Conservation (phyloP, 495 filamentous ascomycete species). For the Pyrenula aspistea region DNA sequence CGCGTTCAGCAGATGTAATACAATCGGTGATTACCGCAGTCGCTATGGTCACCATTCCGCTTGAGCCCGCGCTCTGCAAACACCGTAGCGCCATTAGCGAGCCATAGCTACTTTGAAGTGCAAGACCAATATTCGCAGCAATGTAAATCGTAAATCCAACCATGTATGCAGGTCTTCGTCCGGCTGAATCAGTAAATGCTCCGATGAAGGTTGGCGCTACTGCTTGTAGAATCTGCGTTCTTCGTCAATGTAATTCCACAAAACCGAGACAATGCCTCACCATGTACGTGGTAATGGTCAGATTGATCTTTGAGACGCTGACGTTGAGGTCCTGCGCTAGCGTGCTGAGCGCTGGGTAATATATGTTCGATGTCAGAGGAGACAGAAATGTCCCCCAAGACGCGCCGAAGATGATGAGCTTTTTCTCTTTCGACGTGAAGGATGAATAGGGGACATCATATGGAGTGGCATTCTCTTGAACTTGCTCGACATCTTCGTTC, state of each 20-base stretch:
- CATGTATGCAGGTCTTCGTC: constrained; percentile 33
- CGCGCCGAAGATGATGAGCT: constrained; percentile 18
- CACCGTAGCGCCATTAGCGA: constrained; percentile 36
- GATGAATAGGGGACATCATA: background rate
- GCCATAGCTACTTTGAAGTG: constrained; percentile 26
- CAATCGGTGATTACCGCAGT: constrained; percentile 30
- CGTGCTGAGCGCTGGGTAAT: constrained; percentile 29
- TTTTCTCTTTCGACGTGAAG: constrained; percentile 6
- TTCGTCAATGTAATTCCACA: too few relatives aligned
- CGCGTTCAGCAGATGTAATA: constrained; percentile 28
- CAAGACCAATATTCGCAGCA: constrained; percentile 34
- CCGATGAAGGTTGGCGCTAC: constrained; percentile 35
- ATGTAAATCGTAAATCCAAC: constrained; percentile 30
- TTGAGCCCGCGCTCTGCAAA: constrained; percentile 35
- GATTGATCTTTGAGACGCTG: constrained; percentile 26
- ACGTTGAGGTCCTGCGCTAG: constrained; percentile 24
- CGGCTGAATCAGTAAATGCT: constrained; percentile 33
- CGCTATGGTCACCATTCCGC: constrained; percentile 26
- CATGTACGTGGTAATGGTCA: constrained; percentile 32
- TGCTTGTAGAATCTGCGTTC: constrained; percentile 32
- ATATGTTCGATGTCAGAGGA: constrained; percentile 29
- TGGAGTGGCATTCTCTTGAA: background rate
- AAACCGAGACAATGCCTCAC: background rate
- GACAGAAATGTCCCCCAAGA: constrained; percentile 25
- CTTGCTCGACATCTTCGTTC: background rate